These are phyloP conservation scores for Dactylis glomerata DNA, from an alignment of 176 grass and related monocot genomes.

Conservation along the genomic window DNA sequence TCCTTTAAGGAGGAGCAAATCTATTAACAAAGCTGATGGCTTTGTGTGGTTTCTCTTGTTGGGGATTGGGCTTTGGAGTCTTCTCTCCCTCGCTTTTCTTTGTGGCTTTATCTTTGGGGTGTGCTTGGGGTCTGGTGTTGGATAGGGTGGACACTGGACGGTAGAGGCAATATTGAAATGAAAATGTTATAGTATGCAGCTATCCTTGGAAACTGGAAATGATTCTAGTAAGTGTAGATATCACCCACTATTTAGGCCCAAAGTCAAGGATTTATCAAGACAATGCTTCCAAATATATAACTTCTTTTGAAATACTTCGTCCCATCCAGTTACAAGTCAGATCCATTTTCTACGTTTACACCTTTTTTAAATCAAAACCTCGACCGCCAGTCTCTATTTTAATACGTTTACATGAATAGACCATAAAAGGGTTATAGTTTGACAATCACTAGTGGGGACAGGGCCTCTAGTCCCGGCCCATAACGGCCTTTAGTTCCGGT, in stretches of 20 bases:
- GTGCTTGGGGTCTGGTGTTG: conserved; percentile 31
- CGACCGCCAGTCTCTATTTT: no score
- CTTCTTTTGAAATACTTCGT: not conserved
- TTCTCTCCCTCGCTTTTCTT: conserved; percentile 50
- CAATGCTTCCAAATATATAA: not conserved
- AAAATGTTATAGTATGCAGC: not conserved
- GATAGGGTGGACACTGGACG: conserved; percentile 25
- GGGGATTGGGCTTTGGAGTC: conserved; percentile 54
- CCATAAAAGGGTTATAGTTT: not conserved
- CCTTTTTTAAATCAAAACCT: not conserved
- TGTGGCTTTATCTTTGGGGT: conserved; percentile 40
- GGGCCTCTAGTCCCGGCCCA: no score
- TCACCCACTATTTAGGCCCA: not conserved
- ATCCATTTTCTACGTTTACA: not conserved
- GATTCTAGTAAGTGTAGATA: not conserved
- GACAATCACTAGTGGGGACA: no score
- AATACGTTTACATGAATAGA: not conserved
- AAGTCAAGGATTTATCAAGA: not conserved
- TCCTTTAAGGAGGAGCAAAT: conserved; percentile 35
- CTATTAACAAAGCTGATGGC: conserved; percentile 22
- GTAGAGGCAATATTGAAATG: not conserved
- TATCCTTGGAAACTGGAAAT: not conserved
- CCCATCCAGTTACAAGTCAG: not conserved
- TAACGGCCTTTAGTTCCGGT: no score
- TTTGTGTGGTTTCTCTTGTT: conserved; percentile 5